Conservation (phyloP, 345 rosid species). For the Linum lewisii region DNA sequence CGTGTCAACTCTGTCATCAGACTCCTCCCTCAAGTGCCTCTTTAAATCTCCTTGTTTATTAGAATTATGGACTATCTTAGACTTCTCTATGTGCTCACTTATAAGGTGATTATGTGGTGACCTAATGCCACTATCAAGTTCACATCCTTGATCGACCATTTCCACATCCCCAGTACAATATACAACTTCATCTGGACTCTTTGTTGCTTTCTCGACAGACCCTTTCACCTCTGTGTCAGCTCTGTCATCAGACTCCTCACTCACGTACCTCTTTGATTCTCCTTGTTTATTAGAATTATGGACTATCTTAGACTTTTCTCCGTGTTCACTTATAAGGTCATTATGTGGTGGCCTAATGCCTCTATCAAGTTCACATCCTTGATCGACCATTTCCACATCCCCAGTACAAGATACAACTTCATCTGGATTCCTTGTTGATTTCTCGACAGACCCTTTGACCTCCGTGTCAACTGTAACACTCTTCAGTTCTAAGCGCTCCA, state of each 20-base stretch:
- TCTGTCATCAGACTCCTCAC: too few relatives aligned
- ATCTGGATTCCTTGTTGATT: not conserved
- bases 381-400: slow-evolving; percentile 6
- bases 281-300: too few relatives aligned
- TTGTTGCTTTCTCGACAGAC: not conserved
- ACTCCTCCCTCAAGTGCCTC: not conserved
- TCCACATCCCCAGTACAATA: slow-evolving; percentile 8
- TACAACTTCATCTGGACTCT: slow-evolving; percentile 9
- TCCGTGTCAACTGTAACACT: not conserved
- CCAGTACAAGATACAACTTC: slow-evolving; percentile 13
- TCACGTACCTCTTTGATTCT: too few relatives aligned
- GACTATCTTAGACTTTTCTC: too few relatives aligned
- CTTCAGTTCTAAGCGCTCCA: slow-evolving; percentile 1
- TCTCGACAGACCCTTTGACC: not conserved
- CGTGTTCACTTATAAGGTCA: too few relatives aligned
- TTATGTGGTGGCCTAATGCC: not conserved
- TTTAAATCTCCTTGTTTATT: not conserved
- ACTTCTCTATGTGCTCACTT: too few relatives aligned
- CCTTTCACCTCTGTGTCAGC: not conserved
- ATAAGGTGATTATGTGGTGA: too few relatives aligned
- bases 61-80: not conserved
- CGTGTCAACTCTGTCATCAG: not conserved
- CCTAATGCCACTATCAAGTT: not conserved
- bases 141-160: slow-evolving; percentile 3
- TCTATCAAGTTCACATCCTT: not conserved